Evolutionary conservation across 2,329 filamentous ascomycete species (phyloP).

Genomic region (Alternaria brassicae): DNA sequence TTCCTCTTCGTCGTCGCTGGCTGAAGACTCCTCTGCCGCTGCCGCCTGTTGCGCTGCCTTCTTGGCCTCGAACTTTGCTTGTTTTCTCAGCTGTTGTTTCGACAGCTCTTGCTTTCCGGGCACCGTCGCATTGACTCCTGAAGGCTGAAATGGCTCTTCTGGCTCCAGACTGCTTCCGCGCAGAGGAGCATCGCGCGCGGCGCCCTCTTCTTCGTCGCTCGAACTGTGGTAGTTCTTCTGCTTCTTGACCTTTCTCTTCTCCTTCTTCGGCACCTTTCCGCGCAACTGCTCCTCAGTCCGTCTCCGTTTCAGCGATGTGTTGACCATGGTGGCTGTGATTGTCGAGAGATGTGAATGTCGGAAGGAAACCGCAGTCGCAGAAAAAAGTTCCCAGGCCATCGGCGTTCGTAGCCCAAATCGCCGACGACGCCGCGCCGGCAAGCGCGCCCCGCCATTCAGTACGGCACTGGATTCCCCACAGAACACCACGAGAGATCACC

Average conservation of each 20-base stretch:
- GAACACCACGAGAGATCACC: slow-evolving; percentile 25
- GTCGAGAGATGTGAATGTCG: slow-evolving; percentile 7
- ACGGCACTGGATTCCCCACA: slow-evolving; percentile 27
- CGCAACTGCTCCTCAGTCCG: slow-evolving; percentile 66
- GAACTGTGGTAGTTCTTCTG: slow-evolving; percentile 70
- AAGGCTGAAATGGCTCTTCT: slow-evolving; percentile 39
- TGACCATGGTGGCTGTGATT: slow-evolving; percentile 43
- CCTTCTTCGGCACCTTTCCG: slow-evolving; percentile 59
- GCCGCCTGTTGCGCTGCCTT: slow-evolving; percentile 21
- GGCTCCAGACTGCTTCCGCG: slow-evolving; percentile 22
- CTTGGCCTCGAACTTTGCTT: slow-evolving; percentile 26
- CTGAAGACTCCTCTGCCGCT: slow-evolving; percentile 20
- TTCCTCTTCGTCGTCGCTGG: slow-evolving; percentile 15
- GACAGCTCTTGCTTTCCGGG: slow-evolving; percentile 15
- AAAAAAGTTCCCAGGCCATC: slow-evolving; percentile 37
- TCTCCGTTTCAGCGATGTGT: slow-evolving; percentile 60
- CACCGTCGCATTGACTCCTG: slow-evolving; percentile 32
- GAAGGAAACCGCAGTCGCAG: slow-evolving; percentile 12
- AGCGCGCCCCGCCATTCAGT: slow-evolving; percentile 32
- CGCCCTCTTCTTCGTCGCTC: slow-evolving; percentile 62
- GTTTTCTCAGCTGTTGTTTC: slow-evolving; percentile 27
- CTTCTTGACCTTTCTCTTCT: slow-evolving; percentile 67
- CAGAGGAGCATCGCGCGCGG: slow-evolving; percentile 41
- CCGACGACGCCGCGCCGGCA: slow-evolving; percentile 42
- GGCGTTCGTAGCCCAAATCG: slow-evolving; percentile 27